Conservation (phyloP, 345 rosid species). For the Eucalyptus lansdowneana region DNA sequence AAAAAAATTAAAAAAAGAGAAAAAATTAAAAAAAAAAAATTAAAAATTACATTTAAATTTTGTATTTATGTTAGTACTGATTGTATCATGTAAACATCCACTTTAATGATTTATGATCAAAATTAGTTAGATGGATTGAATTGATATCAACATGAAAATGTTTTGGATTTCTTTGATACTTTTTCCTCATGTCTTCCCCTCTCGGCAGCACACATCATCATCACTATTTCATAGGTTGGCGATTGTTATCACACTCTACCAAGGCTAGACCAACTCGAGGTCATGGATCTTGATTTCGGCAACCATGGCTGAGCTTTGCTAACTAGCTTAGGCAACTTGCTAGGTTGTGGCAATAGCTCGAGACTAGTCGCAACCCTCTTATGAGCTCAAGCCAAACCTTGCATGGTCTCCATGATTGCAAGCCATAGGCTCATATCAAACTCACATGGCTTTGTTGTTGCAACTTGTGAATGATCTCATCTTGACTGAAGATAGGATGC, state of each 20-base stretch:
- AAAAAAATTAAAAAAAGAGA: rapidly evolving
- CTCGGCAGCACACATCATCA: rapidly evolving
- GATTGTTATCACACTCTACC: rapidly evolving
- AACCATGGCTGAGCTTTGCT: not conserved
- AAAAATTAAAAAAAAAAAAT: no score
- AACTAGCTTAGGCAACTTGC: not conserved
- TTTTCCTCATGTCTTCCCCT: no score
- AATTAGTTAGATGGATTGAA: rapidly evolving
- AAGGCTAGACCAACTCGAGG: not conserved
- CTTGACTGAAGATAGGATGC: rapidly evolving
- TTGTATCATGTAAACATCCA: rapidly evolving
- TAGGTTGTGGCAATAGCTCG: rapidly evolving
- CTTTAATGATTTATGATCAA: rapidly evolving
- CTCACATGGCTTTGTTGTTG: not conserved
- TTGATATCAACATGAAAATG: no score
- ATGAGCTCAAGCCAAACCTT: not conserved
- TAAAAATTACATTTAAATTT: no score
- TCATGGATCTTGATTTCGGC: not conserved
- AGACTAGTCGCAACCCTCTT: rapidly evolving
- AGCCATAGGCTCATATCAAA: rapidly evolving
- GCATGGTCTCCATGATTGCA: not conserved
- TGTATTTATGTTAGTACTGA: rapidly evolving
- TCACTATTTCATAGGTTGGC: not conserved
- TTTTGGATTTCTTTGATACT: rapidly evolving
- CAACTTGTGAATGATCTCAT: rapidly evolving